Evolutionary conservation across 441 rosid species (phyloP).

Genomic region (Erodium chrysanthum): DNA sequence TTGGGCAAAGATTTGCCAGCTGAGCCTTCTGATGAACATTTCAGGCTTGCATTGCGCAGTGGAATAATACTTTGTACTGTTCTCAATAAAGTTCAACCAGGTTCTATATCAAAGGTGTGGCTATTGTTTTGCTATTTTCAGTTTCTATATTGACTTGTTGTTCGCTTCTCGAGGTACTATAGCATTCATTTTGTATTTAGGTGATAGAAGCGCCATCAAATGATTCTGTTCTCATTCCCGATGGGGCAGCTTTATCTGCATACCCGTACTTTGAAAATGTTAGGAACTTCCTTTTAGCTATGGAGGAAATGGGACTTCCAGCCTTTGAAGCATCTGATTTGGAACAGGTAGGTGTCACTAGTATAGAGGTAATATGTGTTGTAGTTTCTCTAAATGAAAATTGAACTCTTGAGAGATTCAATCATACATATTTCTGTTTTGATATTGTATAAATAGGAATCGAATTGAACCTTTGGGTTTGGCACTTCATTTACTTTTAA

Average conservation of each 20-base stretch:
- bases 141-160: not conserved
- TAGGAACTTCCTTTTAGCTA: slow-evolving; percentile 47
- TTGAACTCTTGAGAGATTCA: not conserved
- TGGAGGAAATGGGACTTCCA: slow-evolving; percentile 54
- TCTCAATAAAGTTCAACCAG: slow-evolving; percentile 56
- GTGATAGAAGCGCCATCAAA: slow-evolving; percentile 47
- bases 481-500: not conserved
- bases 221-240: slow-evolving; percentile 38
- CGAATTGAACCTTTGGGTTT: not conserved
- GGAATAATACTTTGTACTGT: slow-evolving; percentile 56
- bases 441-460: not conserved
- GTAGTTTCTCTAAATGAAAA: not conserved
- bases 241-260: slow-evolving; percentile 62
- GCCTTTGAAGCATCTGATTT: slow-evolving; percentile 60
- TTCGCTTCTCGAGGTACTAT: not conserved
- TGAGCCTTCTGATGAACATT: slow-evolving; percentile 60
- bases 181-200: slow-evolving; percentile 21
- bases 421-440: not conserved
- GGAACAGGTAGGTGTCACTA: slow-evolving; percentile 36
- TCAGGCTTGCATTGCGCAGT: slow-evolving; percentile 57
- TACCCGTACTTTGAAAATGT: slow-evolving; percentile 59
- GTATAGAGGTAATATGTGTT: not conserved
- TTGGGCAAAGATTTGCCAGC: slow-evolving; percentile 55
- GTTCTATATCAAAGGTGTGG: slow-evolving; percentile 45
- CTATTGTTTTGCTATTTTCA: slow-evolving; percentile 6